Evolutionary conservation across 441 rosid species (phyloP), one percentile per base, ranked within the genome.

Genomic region (Omphalea diandra): DNA sequence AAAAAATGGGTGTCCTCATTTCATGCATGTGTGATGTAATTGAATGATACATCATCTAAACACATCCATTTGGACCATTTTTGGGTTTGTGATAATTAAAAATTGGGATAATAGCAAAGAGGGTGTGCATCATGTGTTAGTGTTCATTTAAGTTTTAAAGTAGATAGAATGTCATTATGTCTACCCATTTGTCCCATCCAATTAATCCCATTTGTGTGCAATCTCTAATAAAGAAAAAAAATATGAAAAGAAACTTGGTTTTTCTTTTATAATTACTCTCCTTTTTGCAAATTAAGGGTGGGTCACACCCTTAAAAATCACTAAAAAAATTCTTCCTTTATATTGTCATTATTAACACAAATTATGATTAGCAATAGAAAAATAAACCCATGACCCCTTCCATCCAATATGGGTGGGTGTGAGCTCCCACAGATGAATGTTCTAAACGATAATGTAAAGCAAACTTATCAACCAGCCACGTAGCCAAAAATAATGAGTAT

Each of bases 361-460:
- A 68, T 26, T 31, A 27, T 67, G 26, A 67, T 27, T 1, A 27
- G 7, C 12, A 52, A 44, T 12, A 15, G 38, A 27, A 60, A 75
- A 46, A 20, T 32, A 61, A 35, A 46, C 31, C 70, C 69, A 53
- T 18, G 3, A 35, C 61, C 20, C n/a, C 56, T 49, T 67, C 54
- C 52, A 60, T 40, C 57, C 47, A 31, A 60, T 15, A 44, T 9
- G 31, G 56, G 38, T 27, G 59, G 24, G 47, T 5, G 32, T 57
- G 64, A 77, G 64, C 31, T 75, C 71, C 73, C 75, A 67, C 76
- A 38, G 14, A 64, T 38, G 73, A 76, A 80, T 53, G 58, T 68
- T 75, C 71, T 17, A 58, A 68, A n/a, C n/a, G n/a, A n/a, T n/a
- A n/a, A 71, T 63, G 50, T 27, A 40, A 18, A 56, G 44, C 47